phyloP scores from a whole-genome alignment of 768 basidiomycete genomes.

The Tremella mesenterica region DNA sequence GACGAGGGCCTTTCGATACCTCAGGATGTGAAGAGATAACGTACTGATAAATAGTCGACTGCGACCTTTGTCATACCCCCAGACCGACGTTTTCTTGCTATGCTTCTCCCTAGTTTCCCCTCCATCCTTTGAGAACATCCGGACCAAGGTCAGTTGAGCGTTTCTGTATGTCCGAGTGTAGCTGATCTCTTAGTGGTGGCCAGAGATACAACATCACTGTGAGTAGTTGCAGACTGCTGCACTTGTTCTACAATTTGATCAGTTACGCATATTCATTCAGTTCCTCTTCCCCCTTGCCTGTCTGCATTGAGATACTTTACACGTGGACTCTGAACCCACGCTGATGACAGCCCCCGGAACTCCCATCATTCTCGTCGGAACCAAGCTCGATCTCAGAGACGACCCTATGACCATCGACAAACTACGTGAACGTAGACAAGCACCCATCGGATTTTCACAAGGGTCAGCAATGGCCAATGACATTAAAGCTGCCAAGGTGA shows the following conservation, averaged over 20 bases:
- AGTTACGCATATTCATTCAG: neutral
- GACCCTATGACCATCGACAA: constrained; percentile 66
- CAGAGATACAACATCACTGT: constrained; percentile 84
- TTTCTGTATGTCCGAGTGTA: neutral
- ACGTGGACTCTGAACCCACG: too few species aligned
- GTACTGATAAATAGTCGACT: constrained; percentile 24
- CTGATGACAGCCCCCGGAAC: constrained; percentile 65
- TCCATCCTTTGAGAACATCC: constrained; percentile 77
- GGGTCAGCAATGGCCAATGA: constrained; percentile 34
- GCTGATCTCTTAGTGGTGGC: constrained; percentile 30
- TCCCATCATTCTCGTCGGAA: constrained; percentile 82
- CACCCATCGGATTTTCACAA: constrained; percentile 38
- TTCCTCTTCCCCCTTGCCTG: too few species aligned
- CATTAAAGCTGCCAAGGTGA: constrained; percentile 39
- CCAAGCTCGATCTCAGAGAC: constrained; percentile 80
- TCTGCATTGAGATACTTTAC: too few species aligned
- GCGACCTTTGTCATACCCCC: constrained; percentile 81
- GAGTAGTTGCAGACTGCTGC: constrained; percentile 4
- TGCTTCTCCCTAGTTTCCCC: constrained; percentile 93
- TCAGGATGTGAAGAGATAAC: neutral
- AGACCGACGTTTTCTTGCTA: constrained; percentile 96
- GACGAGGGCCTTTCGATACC: neutral
- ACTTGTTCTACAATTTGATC: neutral
- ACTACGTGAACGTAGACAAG: constrained; percentile 40
- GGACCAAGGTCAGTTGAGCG: constrained; percentile 49